These are phyloP conservation scores for Paxillus involutus DNA, from an alignment of 768 basidiomycete genomes.

Conservation along the genomic window DNA sequence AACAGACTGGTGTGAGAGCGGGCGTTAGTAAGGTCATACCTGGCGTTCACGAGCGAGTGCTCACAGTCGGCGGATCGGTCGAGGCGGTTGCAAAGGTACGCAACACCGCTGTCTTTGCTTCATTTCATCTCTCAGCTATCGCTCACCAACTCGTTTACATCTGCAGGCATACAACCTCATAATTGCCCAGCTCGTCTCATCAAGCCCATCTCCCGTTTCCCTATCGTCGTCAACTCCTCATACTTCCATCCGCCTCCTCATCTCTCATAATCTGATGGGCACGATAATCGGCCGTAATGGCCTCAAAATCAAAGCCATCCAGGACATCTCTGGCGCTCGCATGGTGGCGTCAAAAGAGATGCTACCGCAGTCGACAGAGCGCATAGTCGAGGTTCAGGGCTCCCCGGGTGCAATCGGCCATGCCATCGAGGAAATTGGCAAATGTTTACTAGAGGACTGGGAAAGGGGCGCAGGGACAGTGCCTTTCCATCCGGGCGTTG, in stretches of 20 bases:
- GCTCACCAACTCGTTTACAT: constrained; percentile 13
- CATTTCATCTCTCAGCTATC: background rate
- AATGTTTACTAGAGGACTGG: constrained; percentile 95
- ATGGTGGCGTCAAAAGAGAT: constrained; percentile 99
- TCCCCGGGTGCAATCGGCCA: constrained; percentile 88
- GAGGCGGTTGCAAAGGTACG: constrained; percentile 89
- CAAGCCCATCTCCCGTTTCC: constrained; percentile 70
- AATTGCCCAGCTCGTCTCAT: constrained; percentile 84
- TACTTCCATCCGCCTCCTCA: constrained; percentile 93
- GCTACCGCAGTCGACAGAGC: constrained; percentile 98
- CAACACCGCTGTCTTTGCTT: background rate
- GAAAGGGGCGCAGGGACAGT: constrained; percentile 93
- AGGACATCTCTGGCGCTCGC: constrained; percentile 91
- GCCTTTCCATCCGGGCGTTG: constrained; percentile 89
- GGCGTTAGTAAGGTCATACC: constrained; percentile 98
- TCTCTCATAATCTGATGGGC: constrained; percentile 99
- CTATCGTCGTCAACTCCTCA: constrained; percentile 63
- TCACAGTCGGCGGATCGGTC: constrained; percentile 89
- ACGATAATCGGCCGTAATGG: constrained; percentile 96
- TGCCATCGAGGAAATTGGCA: constrained; percentile 94
- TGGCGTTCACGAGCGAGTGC: constrained; percentile 96
- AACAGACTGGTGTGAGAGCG: constrained; percentile 95
- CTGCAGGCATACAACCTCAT: constrained; percentile 91
- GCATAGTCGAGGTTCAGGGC: constrained; percentile 97
- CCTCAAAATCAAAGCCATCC: constrained; percentile 98